Percentiles rank a stretch among this genome's conserved stretches.
These are phyloP conservation scores for Gnomoniopsis smithogilvyi DNA, from an alignment of 2,329 filamentous ascomycete species.

Conservation along the genomic window DNA sequence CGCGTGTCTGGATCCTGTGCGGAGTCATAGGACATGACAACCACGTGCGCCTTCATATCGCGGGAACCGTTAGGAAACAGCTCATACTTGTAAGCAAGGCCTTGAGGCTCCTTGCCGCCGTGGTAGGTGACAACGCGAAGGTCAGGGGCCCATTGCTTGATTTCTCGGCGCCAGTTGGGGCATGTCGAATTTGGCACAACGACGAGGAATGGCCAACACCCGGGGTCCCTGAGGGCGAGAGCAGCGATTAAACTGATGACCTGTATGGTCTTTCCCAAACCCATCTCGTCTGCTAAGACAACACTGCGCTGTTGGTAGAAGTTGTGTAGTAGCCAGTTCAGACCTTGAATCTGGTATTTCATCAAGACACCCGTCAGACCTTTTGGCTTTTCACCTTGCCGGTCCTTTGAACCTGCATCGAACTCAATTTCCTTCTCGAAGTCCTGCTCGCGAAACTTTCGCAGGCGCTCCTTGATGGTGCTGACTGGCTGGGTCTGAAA, in stretches of 20 bases:
- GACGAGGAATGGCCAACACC: slow-evolving; percentile 87
- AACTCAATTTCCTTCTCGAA: slow-evolving; percentile 58
- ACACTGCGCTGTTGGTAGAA: slow-evolving; percentile 81
- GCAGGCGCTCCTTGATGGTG: slow-evolving; percentile 64
- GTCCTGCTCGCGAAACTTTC: slow-evolving; percentile 59
- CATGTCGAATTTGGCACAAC: slow-evolving; percentile 95
- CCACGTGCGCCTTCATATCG: slow-evolving; percentile 81
- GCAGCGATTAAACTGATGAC: slow-evolving; percentile 79
- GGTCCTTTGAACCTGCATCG: slow-evolving; percentile 40
- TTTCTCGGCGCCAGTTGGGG: slow-evolving; percentile 95
- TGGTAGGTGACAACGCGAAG: slow-evolving; percentile 91
- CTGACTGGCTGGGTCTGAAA: slow-evolving; percentile 55
- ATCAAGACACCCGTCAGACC: slow-evolving; percentile 80
- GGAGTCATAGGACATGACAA: slow-evolving; percentile 93
- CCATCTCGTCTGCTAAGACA: slow-evolving; percentile 97
- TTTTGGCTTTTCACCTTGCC: slow-evolving; percentile 60
- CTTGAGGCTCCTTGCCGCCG: slow-evolving; percentile 70
- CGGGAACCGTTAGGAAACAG: slow-evolving; percentile 67
- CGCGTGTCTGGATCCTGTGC: slow-evolving; percentile 70
- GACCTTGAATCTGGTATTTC: slow-evolving; percentile 87
- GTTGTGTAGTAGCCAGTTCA: slow-evolving; percentile 94
- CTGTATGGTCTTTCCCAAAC: slow-evolving; percentile 94
- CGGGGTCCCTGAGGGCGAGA: slow-evolving; percentile 62
- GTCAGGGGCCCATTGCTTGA: slow-evolving; percentile 87
- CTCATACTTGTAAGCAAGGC: slow-evolving; percentile 78